Evolutionary conservation across 2,329 filamentous ascomycete species (phyloP), one percentile per base, ranked within the genome.

Genomic region (Curvularia eragrostidis): DNA sequence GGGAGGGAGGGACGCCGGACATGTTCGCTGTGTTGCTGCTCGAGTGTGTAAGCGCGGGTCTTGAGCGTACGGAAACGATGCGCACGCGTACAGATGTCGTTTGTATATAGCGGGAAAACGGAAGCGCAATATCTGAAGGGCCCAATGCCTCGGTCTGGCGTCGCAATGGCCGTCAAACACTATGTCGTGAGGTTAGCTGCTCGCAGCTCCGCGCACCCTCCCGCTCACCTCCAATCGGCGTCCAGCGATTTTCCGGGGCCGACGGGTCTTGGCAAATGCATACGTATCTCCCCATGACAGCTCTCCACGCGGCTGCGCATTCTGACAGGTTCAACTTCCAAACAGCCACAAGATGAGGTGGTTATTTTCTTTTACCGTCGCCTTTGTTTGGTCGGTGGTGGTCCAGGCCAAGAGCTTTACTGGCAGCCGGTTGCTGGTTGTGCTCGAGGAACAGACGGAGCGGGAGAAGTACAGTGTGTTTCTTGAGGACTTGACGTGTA

Each of bases 401-500:
- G 90, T 87, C 66, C 85, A 89, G 76, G 93, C 93, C 56, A 80
- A 90, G 71, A 97, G 93, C 81, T 89, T 88, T 63, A 84, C 87
- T 48, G 95, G 94, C 59, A 86, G 85, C 77, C 86, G 92, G 74
- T 79, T 98, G 78, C 83, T 99, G 72, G 93, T 96, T 60, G 85
- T 99, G 58, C 79, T 97, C 52, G 94, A 98, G 71, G 90, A 96
- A 69, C 83, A 87, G 62, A 84, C 86, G 41, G 91, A 97, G 74
- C 92, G 93, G 83, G 85, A 85, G 68, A 85, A 85, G 66, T 99
- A 97, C 79, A 91, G 90, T 57, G 89, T 88, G 71, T 94, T 98
- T 77, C 82, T 93, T 64, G 85, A 83, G 54, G 90, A 93, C 74
- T 77, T 95, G 58, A 83, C 86, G 74, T 83, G 91, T 91, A 81